Conservation (phyloP, 495 filamentous ascomycete species). For the Tuber microsphaerosporum region DNA sequence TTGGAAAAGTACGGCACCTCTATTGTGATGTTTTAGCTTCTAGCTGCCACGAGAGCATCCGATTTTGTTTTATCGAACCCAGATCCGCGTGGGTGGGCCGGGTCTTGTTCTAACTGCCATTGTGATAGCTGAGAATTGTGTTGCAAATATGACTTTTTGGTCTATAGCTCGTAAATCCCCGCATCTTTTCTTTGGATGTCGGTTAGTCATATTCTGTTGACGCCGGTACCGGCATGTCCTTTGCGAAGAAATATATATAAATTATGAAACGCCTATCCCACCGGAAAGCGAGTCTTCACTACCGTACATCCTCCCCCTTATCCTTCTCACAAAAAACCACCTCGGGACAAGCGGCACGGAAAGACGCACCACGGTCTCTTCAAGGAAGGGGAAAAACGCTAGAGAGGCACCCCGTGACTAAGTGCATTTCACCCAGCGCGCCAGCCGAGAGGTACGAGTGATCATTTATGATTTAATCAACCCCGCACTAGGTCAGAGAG, state of each 20-base stretch:
- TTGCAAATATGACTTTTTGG: background rate
- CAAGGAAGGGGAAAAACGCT: background rate
- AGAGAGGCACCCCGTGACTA: background rate
- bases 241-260: background rate
- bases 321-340: background rate
- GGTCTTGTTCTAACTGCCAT: background rate
- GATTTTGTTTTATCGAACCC: background rate
- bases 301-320: background rate
- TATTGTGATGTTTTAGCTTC: background rate
- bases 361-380: background rate
- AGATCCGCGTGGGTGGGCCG: background rate
- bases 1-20: background rate
- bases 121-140: background rate
- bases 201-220: background rate
- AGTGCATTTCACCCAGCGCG: background rate
- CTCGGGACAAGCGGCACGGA: background rate
- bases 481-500: background rate
- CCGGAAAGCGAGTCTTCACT: background rate
- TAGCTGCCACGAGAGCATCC: background rate
- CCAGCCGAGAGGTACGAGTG: background rate
- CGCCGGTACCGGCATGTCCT: background rate
- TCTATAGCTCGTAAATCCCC: background rate
- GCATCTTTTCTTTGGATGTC: background rate
- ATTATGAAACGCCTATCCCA: slow-evolving; percentile 1
- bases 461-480: background rate